These are phyloP conservation scores for Biscutella laevigata DNA, from an alignment of 441 rosid species.

Conservation along the genomic window DNA sequence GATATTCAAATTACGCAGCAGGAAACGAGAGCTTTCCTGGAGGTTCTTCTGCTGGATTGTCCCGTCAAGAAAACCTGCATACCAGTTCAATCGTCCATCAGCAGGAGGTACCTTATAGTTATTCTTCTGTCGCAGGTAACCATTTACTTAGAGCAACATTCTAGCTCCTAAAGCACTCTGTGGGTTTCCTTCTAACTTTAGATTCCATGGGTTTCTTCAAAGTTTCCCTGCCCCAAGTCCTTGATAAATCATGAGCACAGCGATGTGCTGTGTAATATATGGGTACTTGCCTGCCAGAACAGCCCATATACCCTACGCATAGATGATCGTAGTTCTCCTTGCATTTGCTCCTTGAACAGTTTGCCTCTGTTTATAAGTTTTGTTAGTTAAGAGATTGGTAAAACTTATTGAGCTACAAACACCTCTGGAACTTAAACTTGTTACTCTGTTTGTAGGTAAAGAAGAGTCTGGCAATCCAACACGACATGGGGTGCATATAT, in stretches of 20 bases:
- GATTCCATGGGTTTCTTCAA: neutral
- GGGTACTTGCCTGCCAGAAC: slow-evolving; percentile 4
- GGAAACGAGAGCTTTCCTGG: slow-evolving; percentile 44
- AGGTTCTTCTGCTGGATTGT: slow-evolving; percentile 33
- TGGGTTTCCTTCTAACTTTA: slow-evolving; percentile 11
- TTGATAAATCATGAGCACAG: slow-evolving; percentile 5
- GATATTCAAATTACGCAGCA: slow-evolving; percentile 29
- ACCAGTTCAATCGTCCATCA: slow-evolving; percentile 59
- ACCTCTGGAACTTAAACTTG: slow-evolving; percentile 5
- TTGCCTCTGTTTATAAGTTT: neutral
- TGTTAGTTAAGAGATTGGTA: slow-evolving; percentile 10
- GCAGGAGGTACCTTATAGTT: slow-evolving; percentile 99
- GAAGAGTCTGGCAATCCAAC: slow-evolving; percentile 19
- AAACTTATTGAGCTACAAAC: neutral
- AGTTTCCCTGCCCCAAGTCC: neutral
- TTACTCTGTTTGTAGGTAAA: slow-evolving; percentile 18
- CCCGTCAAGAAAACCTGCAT: slow-evolving; percentile 39
- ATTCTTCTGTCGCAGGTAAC: slow-evolving; percentile 99
- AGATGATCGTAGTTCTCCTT: neutral
- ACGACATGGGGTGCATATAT: slow-evolving; percentile 31
- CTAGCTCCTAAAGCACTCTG: slow-evolving; percentile 46
- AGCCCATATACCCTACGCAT: neutral
- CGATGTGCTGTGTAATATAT: slow-evolving; percentile 4
- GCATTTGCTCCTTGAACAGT: neutral
- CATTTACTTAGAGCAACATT: slow-evolving; percentile 44